Conservation (phyloP, 1,139 yeast species). For the Taphrina flavorubra region DNA sequence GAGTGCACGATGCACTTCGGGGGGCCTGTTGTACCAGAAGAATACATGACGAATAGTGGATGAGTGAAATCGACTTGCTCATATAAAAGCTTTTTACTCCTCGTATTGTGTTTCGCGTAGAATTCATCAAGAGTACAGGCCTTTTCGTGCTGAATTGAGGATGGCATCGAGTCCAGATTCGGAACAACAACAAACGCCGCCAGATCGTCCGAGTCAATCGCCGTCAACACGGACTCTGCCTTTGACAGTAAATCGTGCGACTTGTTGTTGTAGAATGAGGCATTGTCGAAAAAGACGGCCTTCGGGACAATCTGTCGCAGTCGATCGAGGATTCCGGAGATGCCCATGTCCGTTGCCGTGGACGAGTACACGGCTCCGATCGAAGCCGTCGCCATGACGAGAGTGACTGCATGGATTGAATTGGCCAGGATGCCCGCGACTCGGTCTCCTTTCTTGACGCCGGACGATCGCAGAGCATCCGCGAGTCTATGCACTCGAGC, state of each 20-base stretch:
- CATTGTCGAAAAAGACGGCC: conserved; percentile 45
- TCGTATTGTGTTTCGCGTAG: neutral
- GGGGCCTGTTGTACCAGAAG: conserved; percentile 48
- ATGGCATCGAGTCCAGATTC: conserved; percentile 13
- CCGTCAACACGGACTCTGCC: conserved; percentile 44
- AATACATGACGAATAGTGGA: conserved; percentile 47
- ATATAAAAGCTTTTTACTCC: conserved; percentile 40
- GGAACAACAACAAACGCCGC: conserved; percentile 27
- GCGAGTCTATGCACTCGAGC: conserved; percentile 45
- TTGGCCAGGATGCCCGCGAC: conserved; percentile 47
- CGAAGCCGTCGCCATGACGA: conserved; percentile 46
- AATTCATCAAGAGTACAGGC: conserved; percentile 13
- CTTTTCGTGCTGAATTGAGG: neutral
- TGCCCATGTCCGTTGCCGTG: conserved; percentile 47
- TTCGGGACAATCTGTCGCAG: conserved; percentile 46
- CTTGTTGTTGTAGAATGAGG: conserved; percentile 46
- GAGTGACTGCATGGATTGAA: conserved; percentile 45
- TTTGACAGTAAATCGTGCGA: conserved; percentile 44
- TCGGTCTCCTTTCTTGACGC: conserved; percentile 46
- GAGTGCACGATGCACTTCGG: conserved; percentile 48
- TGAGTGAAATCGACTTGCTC: conserved; percentile 46
- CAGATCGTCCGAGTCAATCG: conserved; percentile 6
- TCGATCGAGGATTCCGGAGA: conserved; percentile 46
- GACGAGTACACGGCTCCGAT: conserved; percentile 47
- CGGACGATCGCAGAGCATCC: conserved; percentile 43